Conservation (phyloP, 768 basidiomycete genomes). For the Auriscalpium orientale region DNA sequence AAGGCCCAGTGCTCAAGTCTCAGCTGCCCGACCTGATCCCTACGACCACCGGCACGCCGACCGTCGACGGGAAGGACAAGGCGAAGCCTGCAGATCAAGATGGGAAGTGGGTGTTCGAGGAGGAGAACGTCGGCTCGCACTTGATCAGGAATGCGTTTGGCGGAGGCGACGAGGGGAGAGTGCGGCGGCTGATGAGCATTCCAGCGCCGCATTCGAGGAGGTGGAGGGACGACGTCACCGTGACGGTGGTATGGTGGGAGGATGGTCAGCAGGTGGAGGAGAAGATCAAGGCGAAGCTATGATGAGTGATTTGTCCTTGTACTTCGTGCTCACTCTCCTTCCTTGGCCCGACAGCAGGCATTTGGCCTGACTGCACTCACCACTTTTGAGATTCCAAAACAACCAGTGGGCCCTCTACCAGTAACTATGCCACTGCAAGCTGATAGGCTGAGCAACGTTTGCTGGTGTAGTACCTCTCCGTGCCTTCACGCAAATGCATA, state of each 20-base stretch:
- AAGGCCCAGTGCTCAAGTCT: conserved; percentile 55
- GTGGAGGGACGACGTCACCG: conserved; percentile 79
- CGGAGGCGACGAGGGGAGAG: conserved; percentile 55
- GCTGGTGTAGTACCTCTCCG: no score
- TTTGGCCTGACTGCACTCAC: no score
- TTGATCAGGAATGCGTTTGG: conserved; percentile 89
- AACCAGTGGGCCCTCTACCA: no score
- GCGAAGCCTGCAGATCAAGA: conserved; percentile 21
- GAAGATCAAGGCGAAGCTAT: conserved; percentile 46
- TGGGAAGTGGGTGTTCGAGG: conserved; percentile 71
- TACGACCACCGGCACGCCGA: conserved; percentile 42
- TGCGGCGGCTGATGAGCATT: conserved; percentile 67
- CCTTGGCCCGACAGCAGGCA: no score
- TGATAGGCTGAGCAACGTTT: no score
- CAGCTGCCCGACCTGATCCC: conserved; percentile 48
- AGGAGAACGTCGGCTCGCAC: conserved; percentile 74
- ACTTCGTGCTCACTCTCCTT: no score
- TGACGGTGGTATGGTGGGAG: conserved; percentile 83
- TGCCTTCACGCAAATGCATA: no score
- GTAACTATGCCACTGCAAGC: no score
- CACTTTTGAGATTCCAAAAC: no score
- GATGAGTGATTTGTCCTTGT: background rate
- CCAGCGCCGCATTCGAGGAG: conserved; percentile 73
- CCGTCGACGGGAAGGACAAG: conserved; percentile 60
- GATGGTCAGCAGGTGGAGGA: conserved; percentile 40